Evolutionary conservation across 768 basidiomycete genomes (phyloP), one percentile per base, ranked within the genome.

Genomic region (Trametes sanguinea): DNA sequence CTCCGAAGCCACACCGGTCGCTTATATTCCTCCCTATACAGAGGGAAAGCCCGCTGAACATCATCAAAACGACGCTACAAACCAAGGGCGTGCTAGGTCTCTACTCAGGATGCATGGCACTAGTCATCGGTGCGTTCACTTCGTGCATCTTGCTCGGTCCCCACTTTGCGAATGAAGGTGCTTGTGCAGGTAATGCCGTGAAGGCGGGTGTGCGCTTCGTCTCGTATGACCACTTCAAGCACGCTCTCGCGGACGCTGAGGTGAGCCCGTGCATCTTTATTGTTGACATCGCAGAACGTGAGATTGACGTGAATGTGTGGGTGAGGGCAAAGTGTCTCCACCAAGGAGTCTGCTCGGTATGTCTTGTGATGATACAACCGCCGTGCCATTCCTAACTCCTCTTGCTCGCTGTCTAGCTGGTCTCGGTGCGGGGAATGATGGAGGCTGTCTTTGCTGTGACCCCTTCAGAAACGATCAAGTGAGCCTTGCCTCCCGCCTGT

Each of bases 381-480:
- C n/a, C 43, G 1, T 7, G 22, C 32, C 52, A n/a, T 5, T n/a
- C 35, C 3, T 68, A 51, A 5, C 6, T 14, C 7, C 52, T 29
- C 9, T 61, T 37, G 35, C 35, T 37, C 35, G 13, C 10, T 43
- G 35, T 32, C 11, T 68, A 86, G 90, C 91, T 61, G 90, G 91
- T 33, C 76, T 92, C 10, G 89, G 89, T 33, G 96, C 96, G 2
- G 96, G 96, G 96, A 3, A 85, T 94, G 86, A 89, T 80, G 69
- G 96, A 98, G 74, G 94, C 96, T 0, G 72, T 98, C 22, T 85
- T 98, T 58, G 96, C 96, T 2, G 96, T 99, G 3, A 98, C 96
- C 0, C 96, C 96, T 2, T 95, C 93, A 11, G 96, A 99, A 74
- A 98, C 96, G 0, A 97, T 98, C 80, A 99, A 99, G 96, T 95